phyloP scores from a whole-genome alignment of 2,329 filamentous ascomycete species.

The Cladosporium cucumerinum region DNA sequence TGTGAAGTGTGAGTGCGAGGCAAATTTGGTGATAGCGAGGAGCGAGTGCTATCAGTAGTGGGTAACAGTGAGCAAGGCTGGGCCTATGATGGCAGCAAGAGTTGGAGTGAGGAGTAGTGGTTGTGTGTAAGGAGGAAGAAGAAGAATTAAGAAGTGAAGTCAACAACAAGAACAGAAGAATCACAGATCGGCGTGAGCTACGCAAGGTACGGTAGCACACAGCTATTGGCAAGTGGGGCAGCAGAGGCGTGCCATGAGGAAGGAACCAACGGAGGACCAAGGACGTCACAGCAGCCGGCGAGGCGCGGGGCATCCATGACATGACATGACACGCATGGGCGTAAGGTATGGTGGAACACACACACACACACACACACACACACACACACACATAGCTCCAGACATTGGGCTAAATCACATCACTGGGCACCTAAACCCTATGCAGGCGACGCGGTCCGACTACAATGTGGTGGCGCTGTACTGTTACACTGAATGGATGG shows the following conservation, averaged over 20 bases:
- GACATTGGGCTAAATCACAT: neutral
- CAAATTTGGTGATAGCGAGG: neutral
- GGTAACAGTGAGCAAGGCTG: neutral
- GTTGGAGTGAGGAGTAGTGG: neutral
- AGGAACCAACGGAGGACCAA: too few species aligned
- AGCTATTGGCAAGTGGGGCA: neutral
- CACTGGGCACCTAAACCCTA: neutral
- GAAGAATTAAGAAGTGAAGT: neutral
- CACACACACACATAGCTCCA: neutral
- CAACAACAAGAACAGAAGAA: conserved; percentile 1
- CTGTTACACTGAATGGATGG: neutral
- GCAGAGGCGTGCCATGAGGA: neutral
- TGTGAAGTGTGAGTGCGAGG: neutral
- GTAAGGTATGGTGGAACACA: neutral
- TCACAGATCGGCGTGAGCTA: conserved; percentile 1
- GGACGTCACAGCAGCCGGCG: neutral
- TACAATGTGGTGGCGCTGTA: neutral
- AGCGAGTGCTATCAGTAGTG: neutral
- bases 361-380: neutral
- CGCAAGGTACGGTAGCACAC: neutral
- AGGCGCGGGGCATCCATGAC: neutral
- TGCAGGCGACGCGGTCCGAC: neutral
- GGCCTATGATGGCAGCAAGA: neutral
- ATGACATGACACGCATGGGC: neutral
- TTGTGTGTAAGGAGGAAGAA: conserved; percentile 1